A percentile compares a stretch with the other conserved stretches of the same genome.
Conservation (phyloP, 257 asterid species). For the Primulina huaijiensis region DNA sequence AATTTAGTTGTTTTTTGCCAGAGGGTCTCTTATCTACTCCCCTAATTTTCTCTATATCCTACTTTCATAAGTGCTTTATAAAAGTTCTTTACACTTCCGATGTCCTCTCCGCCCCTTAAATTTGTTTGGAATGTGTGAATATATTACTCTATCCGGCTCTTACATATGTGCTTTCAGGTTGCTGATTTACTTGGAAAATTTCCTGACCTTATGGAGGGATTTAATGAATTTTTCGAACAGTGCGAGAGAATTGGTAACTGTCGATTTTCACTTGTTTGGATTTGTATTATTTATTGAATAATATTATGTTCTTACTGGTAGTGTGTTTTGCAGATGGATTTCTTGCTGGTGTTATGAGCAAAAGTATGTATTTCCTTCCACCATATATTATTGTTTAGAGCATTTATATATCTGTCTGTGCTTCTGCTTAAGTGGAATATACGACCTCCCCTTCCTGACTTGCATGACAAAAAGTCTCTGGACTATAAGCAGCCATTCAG, state of each 20-base stretch:
- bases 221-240: slow-evolving; percentile 78
- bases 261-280: slow-evolving; percentile 23
- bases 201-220: slow-evolving; percentile 95
- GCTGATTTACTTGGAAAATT: slow-evolving; percentile 80
- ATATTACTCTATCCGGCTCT: slow-evolving; percentile 17
- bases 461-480: not conserved
- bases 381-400: not conserved
- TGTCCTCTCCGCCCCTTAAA: slow-evolving; percentile 4
- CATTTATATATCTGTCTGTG: not conserved
- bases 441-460: not conserved
- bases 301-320: slow-evolving; percentile 32
- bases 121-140: slow-evolving; percentile 6
- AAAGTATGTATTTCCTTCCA: slow-evolving; percentile 53
- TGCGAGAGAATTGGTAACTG: slow-evolving; percentile 78
- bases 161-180: slow-evolving; percentile 48
- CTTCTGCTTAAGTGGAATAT: not conserved
- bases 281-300: slow-evolving; percentile 7
- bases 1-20: slow-evolving; percentile 12
- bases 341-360: slow-evolving; percentile 92
- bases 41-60: slow-evolving; percentile 1
- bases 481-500: slow-evolving; percentile 7
- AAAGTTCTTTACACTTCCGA: not conserved
- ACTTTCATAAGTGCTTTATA: not conserved
- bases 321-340: slow-evolving; percentile 75
- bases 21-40: slow-evolving; percentile 12